phyloP scores from a whole-genome alignment of 2,329 filamentous ascomycete species.

The Dichotomopilus funicola region DNA sequence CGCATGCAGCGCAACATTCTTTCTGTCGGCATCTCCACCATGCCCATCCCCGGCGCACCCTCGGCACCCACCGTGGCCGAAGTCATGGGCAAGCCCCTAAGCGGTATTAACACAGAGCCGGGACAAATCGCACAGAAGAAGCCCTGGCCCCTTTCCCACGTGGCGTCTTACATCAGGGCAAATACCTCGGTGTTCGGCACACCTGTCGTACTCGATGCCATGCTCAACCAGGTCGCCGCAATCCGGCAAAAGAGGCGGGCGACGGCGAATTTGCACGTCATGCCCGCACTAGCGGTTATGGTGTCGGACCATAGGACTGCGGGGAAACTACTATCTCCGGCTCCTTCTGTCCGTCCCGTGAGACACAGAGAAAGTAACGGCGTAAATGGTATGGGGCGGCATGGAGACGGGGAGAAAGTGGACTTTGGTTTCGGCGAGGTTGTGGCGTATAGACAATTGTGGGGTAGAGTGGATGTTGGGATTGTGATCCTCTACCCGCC shows the following conservation, averaged over 20 bases:
- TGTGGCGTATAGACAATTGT: not conserved
- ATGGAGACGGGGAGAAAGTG: not conserved
- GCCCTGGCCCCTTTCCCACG: not conserved
- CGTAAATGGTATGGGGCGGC: not conserved
- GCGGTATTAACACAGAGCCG: not conserved
- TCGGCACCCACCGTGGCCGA: not conserved
- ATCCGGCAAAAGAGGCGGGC: not conserved
- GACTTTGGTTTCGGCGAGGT: not conserved
- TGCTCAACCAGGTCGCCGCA: not conserved
- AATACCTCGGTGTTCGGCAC: not conserved
- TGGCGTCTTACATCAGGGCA: not conserved
- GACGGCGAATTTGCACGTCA: not conserved
- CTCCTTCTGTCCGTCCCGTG: too few relatives aligned
- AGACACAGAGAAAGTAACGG: too few relatives aligned
- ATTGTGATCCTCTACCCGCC: not conserved
- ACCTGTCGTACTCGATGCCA: not conserved
- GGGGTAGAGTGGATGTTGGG: not conserved
- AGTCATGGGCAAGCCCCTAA: not conserved
- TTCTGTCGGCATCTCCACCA: not conserved
- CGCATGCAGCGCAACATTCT: not conserved
- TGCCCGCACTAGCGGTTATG: not conserved
- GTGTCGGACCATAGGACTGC: not conserved
- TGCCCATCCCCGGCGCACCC: not conserved
- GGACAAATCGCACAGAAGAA: not conserved
- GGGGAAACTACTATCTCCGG: not conserved